phyloP scores from a whole-genome alignment of 768 basidiomycete species.

The Suillus lakei region DNA sequence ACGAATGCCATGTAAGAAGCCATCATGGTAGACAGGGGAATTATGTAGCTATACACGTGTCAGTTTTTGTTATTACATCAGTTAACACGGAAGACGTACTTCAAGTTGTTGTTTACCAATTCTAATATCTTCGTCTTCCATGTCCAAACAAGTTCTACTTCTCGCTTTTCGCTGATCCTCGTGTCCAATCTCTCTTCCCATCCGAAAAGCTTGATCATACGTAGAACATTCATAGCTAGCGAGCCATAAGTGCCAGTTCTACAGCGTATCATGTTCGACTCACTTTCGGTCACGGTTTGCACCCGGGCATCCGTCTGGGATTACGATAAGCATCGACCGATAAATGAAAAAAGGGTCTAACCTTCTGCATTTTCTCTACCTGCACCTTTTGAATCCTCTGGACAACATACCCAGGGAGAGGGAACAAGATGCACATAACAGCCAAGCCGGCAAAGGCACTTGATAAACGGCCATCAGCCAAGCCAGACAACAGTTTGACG shows the following conservation, averaged over 20 bases:
- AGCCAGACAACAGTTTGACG: neutral
- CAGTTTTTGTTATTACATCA: neutral
- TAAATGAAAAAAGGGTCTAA: neutral
- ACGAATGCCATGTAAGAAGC: slow-evolving; percentile 66
- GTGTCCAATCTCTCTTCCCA: slow-evolving; percentile 63
- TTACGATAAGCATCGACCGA: neutral
- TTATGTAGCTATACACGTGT: slow-evolving; percentile 46
- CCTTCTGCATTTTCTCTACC: slow-evolving; percentile 52
- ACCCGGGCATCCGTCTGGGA: slow-evolving; percentile 60
- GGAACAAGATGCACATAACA: slow-evolving; percentile 55
- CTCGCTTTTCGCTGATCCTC: slow-evolving; percentile 58
- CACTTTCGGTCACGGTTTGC: slow-evolving; percentile 64
- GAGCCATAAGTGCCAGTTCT: slow-evolving; percentile 4
- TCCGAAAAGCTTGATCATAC: slow-evolving; percentile 76
- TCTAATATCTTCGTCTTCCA: slow-evolving; percentile 57
- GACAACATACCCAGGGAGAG: slow-evolving; percentile 61
- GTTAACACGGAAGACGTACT: slow-evolving; percentile 5
- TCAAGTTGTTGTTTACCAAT: slow-evolving; percentile 42
- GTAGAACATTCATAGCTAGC: slow-evolving; percentile 56
- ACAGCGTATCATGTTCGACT: slow-evolving; percentile 18
- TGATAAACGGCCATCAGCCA: neutral
- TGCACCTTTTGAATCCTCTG: slow-evolving; percentile 54
- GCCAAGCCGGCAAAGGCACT: slow-evolving; percentile 59
- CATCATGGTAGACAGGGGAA: slow-evolving; percentile 70
- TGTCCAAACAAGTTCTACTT: slow-evolving; percentile 61